phyloP scores from a whole-genome alignment of 2,329 filamentous ascomycete species.

The Sclerotinia minor region DNA sequence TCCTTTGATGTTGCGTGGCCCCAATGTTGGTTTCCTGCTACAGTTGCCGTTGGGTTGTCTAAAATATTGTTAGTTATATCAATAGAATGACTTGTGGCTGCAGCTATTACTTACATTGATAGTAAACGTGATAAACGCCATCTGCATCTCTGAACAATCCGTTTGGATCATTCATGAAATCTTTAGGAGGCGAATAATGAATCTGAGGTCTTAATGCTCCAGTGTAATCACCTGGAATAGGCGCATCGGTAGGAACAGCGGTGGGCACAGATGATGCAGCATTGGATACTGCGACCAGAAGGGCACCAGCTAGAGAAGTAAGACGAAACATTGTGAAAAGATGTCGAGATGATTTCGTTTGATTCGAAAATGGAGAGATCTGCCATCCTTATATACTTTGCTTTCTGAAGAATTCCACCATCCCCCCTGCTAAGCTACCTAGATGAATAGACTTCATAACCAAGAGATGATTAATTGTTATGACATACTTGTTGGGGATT shows the following conservation, averaged over 20 bases:
- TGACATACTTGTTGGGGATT: background rate
- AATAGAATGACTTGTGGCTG: too few species aligned
- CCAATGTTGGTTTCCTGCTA: constrained; percentile 64
- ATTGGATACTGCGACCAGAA: constrained; percentile 27
- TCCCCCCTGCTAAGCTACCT: too few species aligned
- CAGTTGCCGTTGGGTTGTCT: constrained; percentile 52
- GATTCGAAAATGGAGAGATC: background rate
- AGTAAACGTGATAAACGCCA: constrained; percentile 64
- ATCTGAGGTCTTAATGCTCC: constrained; percentile 48
- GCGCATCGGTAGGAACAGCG: constrained; percentile 33
- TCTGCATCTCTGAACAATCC: constrained; percentile 60
- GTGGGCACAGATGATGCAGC: constrained; percentile 27
- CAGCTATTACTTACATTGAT: constrained; percentile 51
- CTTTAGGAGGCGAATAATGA: constrained; percentile 55
- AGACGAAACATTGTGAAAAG: constrained; percentile 10
- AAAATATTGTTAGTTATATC: background rate
- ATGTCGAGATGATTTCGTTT: background rate
- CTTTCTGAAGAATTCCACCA: background rate
- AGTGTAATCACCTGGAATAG: constrained; percentile 34
- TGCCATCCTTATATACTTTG: background rate
- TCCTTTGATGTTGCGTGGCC: constrained; percentile 64
- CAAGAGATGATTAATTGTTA: background rate
- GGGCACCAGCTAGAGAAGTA: constrained; percentile 20
- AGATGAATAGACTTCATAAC: background rate
- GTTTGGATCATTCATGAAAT: constrained; percentile 64